Evolutionary conservation across 306 rosid genomes (phyloP).

Genomic region (Alnus glutinosa): DNA sequence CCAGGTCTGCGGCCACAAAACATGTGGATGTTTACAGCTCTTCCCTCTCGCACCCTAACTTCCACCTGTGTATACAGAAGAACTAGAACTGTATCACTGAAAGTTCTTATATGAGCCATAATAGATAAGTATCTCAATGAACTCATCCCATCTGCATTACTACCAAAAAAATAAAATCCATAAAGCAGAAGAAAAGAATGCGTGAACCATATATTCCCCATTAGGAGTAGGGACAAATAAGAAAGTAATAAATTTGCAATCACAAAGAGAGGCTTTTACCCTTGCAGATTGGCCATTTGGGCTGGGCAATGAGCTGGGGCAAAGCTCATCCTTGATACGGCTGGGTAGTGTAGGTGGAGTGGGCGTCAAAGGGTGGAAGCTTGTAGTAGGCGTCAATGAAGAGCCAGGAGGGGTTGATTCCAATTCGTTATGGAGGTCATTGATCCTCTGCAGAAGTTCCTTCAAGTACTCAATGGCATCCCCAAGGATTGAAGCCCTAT

Average conservation of each 20-base stretch:
- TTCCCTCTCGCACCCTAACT: conserved; percentile 79
- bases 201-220: neutral
- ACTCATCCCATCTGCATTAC: neutral
- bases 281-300: conserved; percentile 81
- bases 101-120: neutral
- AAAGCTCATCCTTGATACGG: conserved; percentile 83
- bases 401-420: conserved; percentile 71
- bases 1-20: conserved; percentile 82
- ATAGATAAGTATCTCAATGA: no score
- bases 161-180: neutral
- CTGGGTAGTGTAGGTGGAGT: conserved; percentile 63
- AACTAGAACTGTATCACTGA: neutral
- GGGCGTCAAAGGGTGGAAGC: conserved; percentile 85
- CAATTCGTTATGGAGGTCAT: conserved; percentile 80
- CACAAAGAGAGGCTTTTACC: conserved; percentile 45
- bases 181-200: neutral
- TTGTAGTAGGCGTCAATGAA: conserved; percentile 58
- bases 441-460: conserved; percentile 87
- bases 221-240: no score
- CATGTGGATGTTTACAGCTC: conserved; percentile 94
- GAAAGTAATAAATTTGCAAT: neutral
- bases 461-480: conserved; percentile 95
- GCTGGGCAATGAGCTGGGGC: conserved; percentile 75
- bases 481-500: conserved; percentile 97
- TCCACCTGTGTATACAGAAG: conserved; percentile 53